Evolutionary conservation across 331 rosid genomes (phyloP).

Genomic region (Cydonia oblonga): DNA sequence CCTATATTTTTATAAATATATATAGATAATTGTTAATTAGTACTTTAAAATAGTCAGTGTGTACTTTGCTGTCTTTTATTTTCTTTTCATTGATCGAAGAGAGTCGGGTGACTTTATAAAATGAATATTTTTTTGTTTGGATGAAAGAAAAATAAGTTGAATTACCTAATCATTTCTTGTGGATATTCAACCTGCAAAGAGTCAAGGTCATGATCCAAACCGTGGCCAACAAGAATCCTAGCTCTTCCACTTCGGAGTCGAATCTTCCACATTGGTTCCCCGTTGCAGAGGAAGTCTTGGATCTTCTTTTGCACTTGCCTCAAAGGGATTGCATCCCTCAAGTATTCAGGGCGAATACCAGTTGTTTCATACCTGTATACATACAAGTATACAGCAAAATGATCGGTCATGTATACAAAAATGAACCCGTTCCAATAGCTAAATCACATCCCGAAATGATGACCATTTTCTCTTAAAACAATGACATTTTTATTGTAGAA

Average conservation of each 20-base stretch:
- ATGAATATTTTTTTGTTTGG: neutral
- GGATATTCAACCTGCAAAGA: constrained; percentile 62
- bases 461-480: too few species aligned
- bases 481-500: neutral
- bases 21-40: too few species aligned
- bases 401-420: neutral
- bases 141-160: neutral
- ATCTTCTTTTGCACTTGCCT: constrained; percentile 66
- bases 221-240: constrained; percentile 82
- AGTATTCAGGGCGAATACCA: constrained; percentile 69
- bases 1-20: neutral
- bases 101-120: too few species aligned
- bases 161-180: constrained; percentile 53
- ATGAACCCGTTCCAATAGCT: too few species aligned
- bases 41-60: neutral
- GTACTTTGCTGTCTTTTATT: neutral
- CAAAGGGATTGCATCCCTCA: constrained; percentile 72
- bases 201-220: constrained; percentile 72
- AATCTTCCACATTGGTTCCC: constrained; percentile 80
- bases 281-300: constrained; percentile 81
- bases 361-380: constrained; percentile 61
- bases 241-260: constrained; percentile 56
- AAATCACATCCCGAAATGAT: neutral
- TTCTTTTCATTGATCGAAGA: too few species aligned
- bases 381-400: too few species aligned